Percentiles rank a stretch among this genome's conserved stretches.
Conservation (phyloP, 2,329 filamentous ascomycete species). For the Curvularia sp. region DNA sequence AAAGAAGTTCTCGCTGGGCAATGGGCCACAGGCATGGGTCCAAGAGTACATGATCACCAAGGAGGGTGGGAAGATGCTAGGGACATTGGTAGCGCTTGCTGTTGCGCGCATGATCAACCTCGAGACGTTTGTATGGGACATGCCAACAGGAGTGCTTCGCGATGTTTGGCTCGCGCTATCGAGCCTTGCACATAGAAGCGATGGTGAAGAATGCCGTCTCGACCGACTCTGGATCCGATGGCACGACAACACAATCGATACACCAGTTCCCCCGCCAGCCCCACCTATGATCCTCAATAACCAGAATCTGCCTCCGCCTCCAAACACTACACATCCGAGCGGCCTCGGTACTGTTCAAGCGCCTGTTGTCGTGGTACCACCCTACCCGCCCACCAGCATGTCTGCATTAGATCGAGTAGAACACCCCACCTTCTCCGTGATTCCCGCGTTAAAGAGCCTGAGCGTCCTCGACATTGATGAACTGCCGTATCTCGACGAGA, state of each 20-base stretch:
- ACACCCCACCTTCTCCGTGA: conserved; percentile 79
- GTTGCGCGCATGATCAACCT: conserved; percentile 83
- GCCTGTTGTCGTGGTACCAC: conserved; percentile 43
- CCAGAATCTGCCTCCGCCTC: conserved; percentile 49
- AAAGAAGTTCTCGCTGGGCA: conserved; percentile 83
- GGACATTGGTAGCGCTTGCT: conserved; percentile 78
- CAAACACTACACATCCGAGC: conserved; percentile 48
- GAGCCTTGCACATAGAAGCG: conserved; percentile 69
- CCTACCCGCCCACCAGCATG: conserved; percentile 35
- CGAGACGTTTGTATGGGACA: conserved; percentile 86
- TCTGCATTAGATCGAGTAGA: conserved; percentile 66
- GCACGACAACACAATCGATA: conserved; percentile 73
- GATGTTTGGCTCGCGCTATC: conserved; percentile 83
- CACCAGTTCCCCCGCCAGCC: conserved; percentile 45
- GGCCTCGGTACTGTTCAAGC: conserved; percentile 43
- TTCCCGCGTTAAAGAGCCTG: conserved; percentile 76
- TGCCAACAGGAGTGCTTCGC: conserved; percentile 82
- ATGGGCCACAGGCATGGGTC: conserved; percentile 79
- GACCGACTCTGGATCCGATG: conserved; percentile 81
- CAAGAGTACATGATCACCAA: conserved; percentile 82
- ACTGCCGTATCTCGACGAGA: conserved; percentile 81
- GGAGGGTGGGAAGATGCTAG: conserved; percentile 88
- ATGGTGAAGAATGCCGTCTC: conserved; percentile 69
- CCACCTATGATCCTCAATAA: conserved; percentile 51
- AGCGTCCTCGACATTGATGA: conserved; percentile 84